Conservation (phyloP, 2,329 filamentous ascomycete species). For the Diplodia scrobiculata region DNA sequence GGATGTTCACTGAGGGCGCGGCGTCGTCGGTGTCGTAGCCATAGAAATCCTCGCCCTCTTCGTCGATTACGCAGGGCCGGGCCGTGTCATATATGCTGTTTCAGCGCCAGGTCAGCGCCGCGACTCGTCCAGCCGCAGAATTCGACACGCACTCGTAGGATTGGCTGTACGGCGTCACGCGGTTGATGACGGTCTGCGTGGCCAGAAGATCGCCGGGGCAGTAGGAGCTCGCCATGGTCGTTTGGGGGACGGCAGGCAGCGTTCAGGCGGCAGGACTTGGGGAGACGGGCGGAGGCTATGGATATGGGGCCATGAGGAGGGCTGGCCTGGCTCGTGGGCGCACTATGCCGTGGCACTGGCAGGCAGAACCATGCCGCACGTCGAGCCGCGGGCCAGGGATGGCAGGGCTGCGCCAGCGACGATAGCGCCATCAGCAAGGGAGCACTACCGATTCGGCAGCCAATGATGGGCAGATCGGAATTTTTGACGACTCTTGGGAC, state of each 20-base stretch:
- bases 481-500: neutral
- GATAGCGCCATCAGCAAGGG: constrained; percentile 14
- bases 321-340: constrained; percentile 9
- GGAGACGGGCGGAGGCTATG: neutral
- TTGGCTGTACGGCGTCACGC: constrained; percentile 7
- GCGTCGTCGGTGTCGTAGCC: constrained; percentile 18
- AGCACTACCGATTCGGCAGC: constrained; percentile 13
- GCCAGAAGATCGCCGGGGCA: neutral
- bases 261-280: neutral
- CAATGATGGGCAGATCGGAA: constrained; percentile 17
- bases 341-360: constrained; percentile 1
- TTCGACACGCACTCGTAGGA: neutral
- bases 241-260: neutral
- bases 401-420: constrained; percentile 9
- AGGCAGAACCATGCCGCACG: constrained; percentile 1
- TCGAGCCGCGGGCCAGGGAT: constrained; percentile 10
- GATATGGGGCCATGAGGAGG: neutral
- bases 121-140: no score
- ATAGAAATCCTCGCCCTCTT: constrained; percentile 12
- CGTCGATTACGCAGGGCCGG: constrained; percentile 20
- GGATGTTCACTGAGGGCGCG: constrained; percentile 21
- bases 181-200: constrained; percentile 12
- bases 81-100: constrained; percentile 4
- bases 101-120: neutral
- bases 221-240: constrained; percentile 12